Conservation (phyloP, 495 filamentous ascomycete species). For the Hypoxylon fragiforme region DNA sequence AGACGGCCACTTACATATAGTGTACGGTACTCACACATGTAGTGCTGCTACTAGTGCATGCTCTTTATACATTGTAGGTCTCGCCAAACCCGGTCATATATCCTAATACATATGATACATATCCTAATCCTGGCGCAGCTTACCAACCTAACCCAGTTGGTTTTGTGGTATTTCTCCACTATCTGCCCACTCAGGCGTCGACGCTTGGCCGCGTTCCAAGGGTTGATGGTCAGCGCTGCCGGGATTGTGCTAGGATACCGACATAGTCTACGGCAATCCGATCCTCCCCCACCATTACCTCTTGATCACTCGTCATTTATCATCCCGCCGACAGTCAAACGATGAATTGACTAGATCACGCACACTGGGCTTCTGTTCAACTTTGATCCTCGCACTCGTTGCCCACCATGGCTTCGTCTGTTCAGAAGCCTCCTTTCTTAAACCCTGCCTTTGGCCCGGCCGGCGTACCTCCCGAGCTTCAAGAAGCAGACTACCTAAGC, state of each 20-base stretch:
- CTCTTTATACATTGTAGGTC: too few relatives aligned
- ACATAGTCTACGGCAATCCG: conserved; percentile 22
- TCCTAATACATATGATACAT: too few relatives aligned
- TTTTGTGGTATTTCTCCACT: conserved; percentile 30
- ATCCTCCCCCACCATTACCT: conserved; percentile 20
- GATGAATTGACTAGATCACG: conserved; percentile 27
- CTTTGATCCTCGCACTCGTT: conserved; percentile 9
- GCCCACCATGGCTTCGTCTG: conserved; percentile 28
- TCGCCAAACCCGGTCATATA: conserved; percentile 17
- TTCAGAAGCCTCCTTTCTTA: conserved; percentile 23
- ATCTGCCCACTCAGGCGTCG: conserved; percentile 34
- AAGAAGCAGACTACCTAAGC: conserved; percentile 45
- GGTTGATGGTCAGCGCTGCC: conserved; percentile 18
- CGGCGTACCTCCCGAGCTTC: conserved; percentile 41
- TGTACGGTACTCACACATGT: conserved; percentile 1
- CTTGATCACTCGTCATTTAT: conserved; percentile 15
- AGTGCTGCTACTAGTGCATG: background rate
- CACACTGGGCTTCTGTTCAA: conserved; percentile 16
- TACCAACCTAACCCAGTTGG: conserved; percentile 15
- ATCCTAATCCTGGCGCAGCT: too few relatives aligned
- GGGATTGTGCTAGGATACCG: conserved; percentile 27
- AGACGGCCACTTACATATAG: conserved; percentile 9
- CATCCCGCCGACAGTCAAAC: conserved; percentile 22
- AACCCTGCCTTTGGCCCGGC: conserved; percentile 16
- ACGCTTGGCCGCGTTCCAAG: conserved; percentile 32